Evolutionary conservation across 495 filamentous ascomycete genomes (phyloP), one percentile per base, ranked within the genome.

Genomic region (Trichoderma virens): DNA sequence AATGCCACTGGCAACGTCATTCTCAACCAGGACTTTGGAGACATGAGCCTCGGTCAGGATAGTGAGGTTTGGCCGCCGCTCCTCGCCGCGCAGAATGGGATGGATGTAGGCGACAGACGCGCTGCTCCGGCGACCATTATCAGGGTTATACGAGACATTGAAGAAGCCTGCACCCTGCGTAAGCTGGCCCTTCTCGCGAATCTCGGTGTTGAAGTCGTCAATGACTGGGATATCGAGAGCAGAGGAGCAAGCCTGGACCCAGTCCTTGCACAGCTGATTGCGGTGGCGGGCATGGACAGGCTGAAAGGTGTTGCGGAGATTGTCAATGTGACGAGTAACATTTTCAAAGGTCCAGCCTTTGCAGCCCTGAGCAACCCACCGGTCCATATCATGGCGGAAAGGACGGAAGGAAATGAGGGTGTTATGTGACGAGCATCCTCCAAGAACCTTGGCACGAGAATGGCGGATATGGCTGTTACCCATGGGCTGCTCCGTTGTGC

Each of bases 61-160:
- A 11, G 87, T 92, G 70, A 94, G 74, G 69, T 94, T 94, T 2
- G 86, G 83, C 38, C 89, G 78, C 72, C 85, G 86, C 78, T 92
- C 89, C 35, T 89, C 84, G 7, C 88, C 89, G 13, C 83, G 80
- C 35, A 94, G 78, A 64, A 94, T 91, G 25, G 90, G 90, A 69
- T 94, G 90, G 71, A 94, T 90, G 71, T 94, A 94, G 18, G 90
- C 90, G 3, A 94, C 90, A 68, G 84, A 88, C 61, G 90, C 89
- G 71, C 88, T 91, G 78, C 87, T 90, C 54, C 90, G 82, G 64
- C 82, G 83, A 66, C 90, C 90, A 68, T 89, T 83, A 67, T 92
- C 89, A 0, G 90, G 90, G 72, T 92, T 91, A 76, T 92, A 94
- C 34, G 88, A 82, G 39, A 94, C 85, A 47, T 85, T 89, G 81